A percentile compares a stretch with the other conserved stretches of the same genome.
Evolutionary conservation across 768 basidiomycete genomes (phyloP).

Genomic region (Russula abietina): DNA sequence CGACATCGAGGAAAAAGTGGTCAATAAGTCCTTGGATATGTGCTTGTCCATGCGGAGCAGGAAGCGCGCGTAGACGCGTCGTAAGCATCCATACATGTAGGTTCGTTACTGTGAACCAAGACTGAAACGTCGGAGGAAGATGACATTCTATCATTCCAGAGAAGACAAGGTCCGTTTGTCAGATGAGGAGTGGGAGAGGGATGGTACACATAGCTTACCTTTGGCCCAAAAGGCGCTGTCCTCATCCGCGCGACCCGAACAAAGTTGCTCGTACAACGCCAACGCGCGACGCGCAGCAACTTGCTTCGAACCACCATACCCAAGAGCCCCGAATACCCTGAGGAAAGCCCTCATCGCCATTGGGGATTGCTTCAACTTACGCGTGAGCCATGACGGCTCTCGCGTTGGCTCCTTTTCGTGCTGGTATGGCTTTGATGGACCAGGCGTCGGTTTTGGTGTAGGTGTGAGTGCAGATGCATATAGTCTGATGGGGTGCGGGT

Average conservation of each 20-base stretch:
- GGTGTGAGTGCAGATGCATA: neutral
- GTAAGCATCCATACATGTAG: slow-evolving; percentile 89
- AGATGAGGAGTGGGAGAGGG: too few relatives aligned
- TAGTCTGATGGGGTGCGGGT: neutral
- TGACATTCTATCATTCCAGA: slow-evolving; percentile 53
- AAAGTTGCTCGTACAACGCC: slow-evolving; percentile 22
- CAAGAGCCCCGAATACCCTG: slow-evolving; percentile 21
- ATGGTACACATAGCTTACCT: slow-evolving; percentile 12
- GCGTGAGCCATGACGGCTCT: slow-evolving; percentile 24
- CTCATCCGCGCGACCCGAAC: slow-evolving; percentile 21
- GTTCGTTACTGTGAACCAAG: slow-evolving; percentile 93
- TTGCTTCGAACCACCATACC: slow-evolving; percentile 21
- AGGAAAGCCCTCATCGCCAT: slow-evolving; percentile 19
- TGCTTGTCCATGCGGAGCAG: slow-evolving; percentile 52
- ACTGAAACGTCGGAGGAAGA: slow-evolving; percentile 90
- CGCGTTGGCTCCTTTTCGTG: slow-evolving; percentile 15
- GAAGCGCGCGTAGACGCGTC: slow-evolving; percentile 81
- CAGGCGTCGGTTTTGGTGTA: slow-evolving; percentile 2
- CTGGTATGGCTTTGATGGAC: slow-evolving; percentile 21
- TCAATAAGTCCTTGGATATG: slow-evolving; percentile 83
- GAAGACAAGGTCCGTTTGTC: neutral
- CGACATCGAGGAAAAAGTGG: slow-evolving; percentile 93
- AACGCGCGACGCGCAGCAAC: slow-evolving; percentile 21
- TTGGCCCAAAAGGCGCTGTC: slow-evolving; percentile 21
- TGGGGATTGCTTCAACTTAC: slow-evolving; percentile 22